Evolutionary conservation across 805 yeast genomes (phyloP), one percentile per base, ranked within the genome.

Genomic region (Debaryomyces maramus): DNA sequence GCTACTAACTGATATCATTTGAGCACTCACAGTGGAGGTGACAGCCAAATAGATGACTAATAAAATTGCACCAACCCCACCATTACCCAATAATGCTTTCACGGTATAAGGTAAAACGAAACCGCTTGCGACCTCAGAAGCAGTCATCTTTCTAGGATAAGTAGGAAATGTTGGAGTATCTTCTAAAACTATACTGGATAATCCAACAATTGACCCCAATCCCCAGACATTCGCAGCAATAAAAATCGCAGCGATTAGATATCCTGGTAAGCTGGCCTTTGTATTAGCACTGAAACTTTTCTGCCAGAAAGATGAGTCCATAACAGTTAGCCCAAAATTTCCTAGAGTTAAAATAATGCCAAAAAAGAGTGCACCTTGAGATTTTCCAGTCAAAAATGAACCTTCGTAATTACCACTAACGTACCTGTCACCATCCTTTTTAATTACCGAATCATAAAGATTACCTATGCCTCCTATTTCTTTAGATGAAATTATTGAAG

Each of bases 221-320:
- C 64, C 61, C 68, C 69, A 65, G 17, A 60, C 63, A 43, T 56
- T 60, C 5, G 65, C 54, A 38, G 56, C 60, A 16, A 64, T 63
- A 6, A 53, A 47, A 4, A 56, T 40, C 2, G 67, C 68, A 5
- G 67, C 69, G 32, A 59, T 50, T 20, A 61, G 45, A 40, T 66
- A 66, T 8, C 70, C 73, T 3, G 70, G 69, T 38, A 64, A 65
- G 16, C 63, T 53, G 14, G 70, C 65, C 13, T 50, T 55, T 14
- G 57, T 48, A 46, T 61, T 52, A 9, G 72, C 65, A 45, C 66
- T 57, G 38, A 65, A 63, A 10, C 67, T 53, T 40, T 67, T 66
- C 46, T 67, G 72, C 69, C 72, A 67, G 38, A 63, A 68, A 2
- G 69, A 61, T 19, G 64, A 55, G 46, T 68, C 73, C 59, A 63